Evolutionary conservation across 129 eudicot genomes (phyloP), one percentile per base, ranked within the genome.

Genomic region (Gnaphalium uliginosum): DNA sequence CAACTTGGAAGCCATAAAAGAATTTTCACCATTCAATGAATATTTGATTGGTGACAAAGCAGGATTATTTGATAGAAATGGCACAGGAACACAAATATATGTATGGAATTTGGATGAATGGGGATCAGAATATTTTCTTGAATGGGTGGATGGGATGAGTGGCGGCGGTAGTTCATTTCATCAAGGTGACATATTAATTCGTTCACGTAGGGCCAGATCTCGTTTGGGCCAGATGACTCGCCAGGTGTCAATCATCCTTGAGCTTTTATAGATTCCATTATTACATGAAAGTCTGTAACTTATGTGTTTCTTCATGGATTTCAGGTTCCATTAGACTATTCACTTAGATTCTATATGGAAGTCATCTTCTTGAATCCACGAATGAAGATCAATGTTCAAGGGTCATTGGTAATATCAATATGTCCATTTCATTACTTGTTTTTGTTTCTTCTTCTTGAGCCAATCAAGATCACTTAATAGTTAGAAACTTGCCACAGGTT

Each of bases 361-460:
- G 93, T 90, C 33, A 85, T 90, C 57, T 87, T 87, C 79, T 72
- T 81, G 51, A 89, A 85, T 69, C 96, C 96, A 46, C 81, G 90
- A 23, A 90, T 90, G 89, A 87, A 85, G 82, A 87, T 90, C 21
- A 79, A 77, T 48, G 86, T 90, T 69, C 96, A 90, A 87, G 96
- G 93, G 72, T 82, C 90, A 77, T 57, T 69, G 90, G 96, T 90
- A 87, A 50, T 18, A 37, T 10, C n/a, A 7, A 8, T 39, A 61
- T 8, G 37, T 21, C 6, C 2, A 2, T 57, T 37, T 22, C 33
- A 30, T 26, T 30, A 30, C 33, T 30, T 30, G 33, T 30, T 30
- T 30, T 30, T 30, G 33, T 4, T 30, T 30, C 33, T 26, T 57
- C 41, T 69, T 69, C 35, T 19, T 78, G 26, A 70, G 19, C 69